Base-by-base conservation (phyloP, 495 filamentous ascomycete genomes). In the Hypomontagnella monticulosa region DNA sequence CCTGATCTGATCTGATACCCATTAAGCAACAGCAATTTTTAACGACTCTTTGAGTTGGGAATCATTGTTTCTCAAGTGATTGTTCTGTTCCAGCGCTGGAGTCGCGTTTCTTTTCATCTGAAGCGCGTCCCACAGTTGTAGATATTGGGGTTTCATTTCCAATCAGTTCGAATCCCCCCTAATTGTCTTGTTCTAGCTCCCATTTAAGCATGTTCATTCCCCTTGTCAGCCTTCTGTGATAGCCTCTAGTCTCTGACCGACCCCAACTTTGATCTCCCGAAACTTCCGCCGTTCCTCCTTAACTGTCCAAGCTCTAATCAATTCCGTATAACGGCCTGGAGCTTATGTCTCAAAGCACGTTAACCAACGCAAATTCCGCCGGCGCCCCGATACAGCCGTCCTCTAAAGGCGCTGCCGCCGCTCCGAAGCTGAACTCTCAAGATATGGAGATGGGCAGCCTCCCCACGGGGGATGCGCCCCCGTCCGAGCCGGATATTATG, bases 401-500 rank as follows among this genome's bases (percentile, higher is more conserved):
- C 49, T 82, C 84, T 48, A 91, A 90, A 72, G 81, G 83, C 19
- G 76, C 82, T 42, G 79, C 82, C 1, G 83, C 80, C 11, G 79
- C 86, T 23, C 87, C 89, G 16, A 88, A 86, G 71, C 75, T 88
- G 34, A 85, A 85, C 74, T 83, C 81, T 57, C 69, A 73, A 57
- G 86, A 85, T 56, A 79, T 93, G 70, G 91, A 93, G 75, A 80
- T 94, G 52, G 87, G 88, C 51, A 83, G 79, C 58, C 85, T 93
- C 74, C 82, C 83, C 16, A 75, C 69, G 27, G 69, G 70, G 32
- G 62, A 67, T 50, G 55, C 78, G 44, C 19, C 75, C 27, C 41
- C 74, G 30, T 50, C 78, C 32, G 91, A 91, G 54, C 85, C 92
- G 56, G 95, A 98, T 80, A 89, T 99, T 51, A 97, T 99, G 93